Base-by-base conservation (phyloP, 495 filamentous ascomycete genomes). In the Chaetomium cochliodes region DNA sequence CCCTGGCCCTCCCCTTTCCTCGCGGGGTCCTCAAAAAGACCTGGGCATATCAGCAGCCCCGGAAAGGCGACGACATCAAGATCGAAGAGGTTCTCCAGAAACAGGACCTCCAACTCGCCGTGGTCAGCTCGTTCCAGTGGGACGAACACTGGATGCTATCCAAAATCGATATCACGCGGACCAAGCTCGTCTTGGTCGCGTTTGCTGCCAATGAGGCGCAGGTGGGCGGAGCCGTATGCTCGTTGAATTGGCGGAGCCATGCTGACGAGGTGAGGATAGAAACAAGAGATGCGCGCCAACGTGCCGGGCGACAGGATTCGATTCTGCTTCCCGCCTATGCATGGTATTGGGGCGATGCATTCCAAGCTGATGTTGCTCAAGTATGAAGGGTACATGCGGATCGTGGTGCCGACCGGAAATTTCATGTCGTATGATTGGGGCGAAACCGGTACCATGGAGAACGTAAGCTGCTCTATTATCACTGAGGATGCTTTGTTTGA, bases 71-170 rank as follows among this genome's bases (percentile, higher is more conserved):
- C 51, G 92, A 96, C 61, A 92, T 98, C 69, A 96, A 87, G 67
- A 86, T 98, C 47, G 92, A 97, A 72, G 94, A 98, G 70, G 87
- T 97, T 1, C 74, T 98, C 0, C 89, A 96, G 72, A 85, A 83
- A 47, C 72, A 81, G 6, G 82, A 88, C 42, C 80, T 97, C 0
- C 78, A 88, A 22, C 78, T 91, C 23, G 94, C 92, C 0, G 84
- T 98, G 1, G 76, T 98, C 3, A 94, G 92, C 66, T 89, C 93
- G 2, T 98, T 89, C 64, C 84, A 93, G 68, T 92, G 91, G 88
- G 90, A 97, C 68, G 82, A 87, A 23, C 62, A 67, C 44, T 83
- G 78, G 76, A 52, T 83, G 67, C 18, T 81, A 20, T 73, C 74
- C 41, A 82, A 81, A 30, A 53, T 59, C 16, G 62, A 59, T 12